These are phyloP conservation scores for Corymbia maculata DNA, from an alignment of 345 rosid species.

Conservation along the genomic window DNA sequence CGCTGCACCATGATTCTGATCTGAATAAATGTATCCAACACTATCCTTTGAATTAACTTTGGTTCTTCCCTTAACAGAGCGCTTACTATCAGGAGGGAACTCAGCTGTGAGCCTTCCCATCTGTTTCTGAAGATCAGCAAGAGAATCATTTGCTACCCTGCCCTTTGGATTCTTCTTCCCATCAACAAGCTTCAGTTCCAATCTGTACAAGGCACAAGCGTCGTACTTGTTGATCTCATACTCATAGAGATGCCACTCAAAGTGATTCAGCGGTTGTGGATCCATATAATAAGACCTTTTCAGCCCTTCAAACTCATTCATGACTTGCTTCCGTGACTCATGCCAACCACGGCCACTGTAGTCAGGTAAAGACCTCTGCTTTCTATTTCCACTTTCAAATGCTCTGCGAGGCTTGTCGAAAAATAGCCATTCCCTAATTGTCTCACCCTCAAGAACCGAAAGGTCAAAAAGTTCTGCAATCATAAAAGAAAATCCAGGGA, in stretches of 20 bases:
- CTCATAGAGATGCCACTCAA: constrained; percentile 98
- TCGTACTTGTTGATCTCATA: constrained; percentile 91
- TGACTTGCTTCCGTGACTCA: constrained; percentile 94
- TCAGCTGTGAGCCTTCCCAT: constrained; percentile 92
- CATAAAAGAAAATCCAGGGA: constrained; percentile 1
- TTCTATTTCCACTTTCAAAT: constrained; percentile 92
- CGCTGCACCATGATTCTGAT: constrained; percentile 29
- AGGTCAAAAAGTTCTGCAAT: constrained; percentile 93
- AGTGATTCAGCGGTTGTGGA: constrained; percentile 84
- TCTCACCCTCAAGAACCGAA: constrained; percentile 72
- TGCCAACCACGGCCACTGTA: constrained; percentile 98
- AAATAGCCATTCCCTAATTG: constrained; percentile 97
- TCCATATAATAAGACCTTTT: constrained; percentile 99
- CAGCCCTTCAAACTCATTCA: constrained; percentile 85
- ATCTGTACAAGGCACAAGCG: constrained; percentile 88
- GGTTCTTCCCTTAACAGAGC: constrained; percentile 53
- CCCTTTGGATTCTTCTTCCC: constrained; percentile 85
- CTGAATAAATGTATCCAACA: constrained; percentile 22
- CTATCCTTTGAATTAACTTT: constrained; percentile 43
- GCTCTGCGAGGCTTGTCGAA: constrained; percentile 98
- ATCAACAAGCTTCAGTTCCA: constrained; percentile 89
- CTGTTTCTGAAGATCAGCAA: constrained; percentile 89
- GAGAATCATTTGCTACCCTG: constrained; percentile 58
- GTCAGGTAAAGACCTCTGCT: constrained; percentile 98
- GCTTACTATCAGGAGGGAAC: constrained; percentile 76